These are phyloP conservation scores for Salvia miltiorrhiza DNA, from an alignment of 257 asterid species.

Conservation along the genomic window DNA sequence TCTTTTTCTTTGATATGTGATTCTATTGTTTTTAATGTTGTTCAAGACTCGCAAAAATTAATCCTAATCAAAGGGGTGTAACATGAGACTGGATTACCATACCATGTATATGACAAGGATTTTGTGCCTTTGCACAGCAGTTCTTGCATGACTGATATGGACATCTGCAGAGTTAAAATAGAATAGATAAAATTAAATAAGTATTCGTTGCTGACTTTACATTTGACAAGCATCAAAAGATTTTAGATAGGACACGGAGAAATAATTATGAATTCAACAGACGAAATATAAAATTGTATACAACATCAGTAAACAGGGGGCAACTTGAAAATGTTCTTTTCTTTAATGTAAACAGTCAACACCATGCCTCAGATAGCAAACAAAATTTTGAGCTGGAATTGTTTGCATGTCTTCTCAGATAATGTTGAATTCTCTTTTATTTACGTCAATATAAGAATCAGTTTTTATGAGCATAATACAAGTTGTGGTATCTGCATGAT, in stretches of 20 bases:
- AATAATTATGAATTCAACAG: neutral
- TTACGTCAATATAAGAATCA: no score
- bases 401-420: constrained; percentile 1
- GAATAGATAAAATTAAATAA: neutral
- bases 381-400: neutral
- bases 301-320: neutral
- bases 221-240: constrained; percentile 1
- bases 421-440: neutral
- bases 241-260: neutral
- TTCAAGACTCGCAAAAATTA: neutral
- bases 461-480: no score
- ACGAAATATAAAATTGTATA: neutral
- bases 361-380: constrained; percentile 1
- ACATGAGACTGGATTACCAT: constrained; percentile 17
- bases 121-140: constrained; percentile 94
- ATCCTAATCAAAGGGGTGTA: neutral
- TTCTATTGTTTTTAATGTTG: neutral
- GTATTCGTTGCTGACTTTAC: neutral
- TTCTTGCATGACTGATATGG: constrained; percentile 94
- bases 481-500: no score
- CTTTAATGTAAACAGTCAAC: constrained; percentile 3
- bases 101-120: constrained; percentile 98
- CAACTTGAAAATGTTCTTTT: neutral
- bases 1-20: neutral
- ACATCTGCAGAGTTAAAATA: constrained; percentile 58